Evolutionary conservation across 176 grass and related monocot genomes (phyloP).

Genomic region (Raddia guianensis): DNA sequence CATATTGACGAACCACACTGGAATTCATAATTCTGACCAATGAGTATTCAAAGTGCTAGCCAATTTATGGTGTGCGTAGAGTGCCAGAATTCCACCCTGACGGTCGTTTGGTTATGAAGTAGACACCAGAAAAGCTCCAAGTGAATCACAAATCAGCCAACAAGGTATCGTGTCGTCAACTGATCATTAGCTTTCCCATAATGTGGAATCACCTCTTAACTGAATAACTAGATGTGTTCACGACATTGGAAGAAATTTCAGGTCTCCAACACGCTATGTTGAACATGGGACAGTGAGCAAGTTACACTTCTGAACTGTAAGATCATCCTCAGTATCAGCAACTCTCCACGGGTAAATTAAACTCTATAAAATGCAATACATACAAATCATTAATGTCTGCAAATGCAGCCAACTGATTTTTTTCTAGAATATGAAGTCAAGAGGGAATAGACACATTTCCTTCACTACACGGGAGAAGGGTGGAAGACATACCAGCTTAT

Average conservation of each 20-base stretch:
- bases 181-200: background rate
- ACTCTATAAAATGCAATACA: slow-evolving; percentile 27
- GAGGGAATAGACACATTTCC: background rate
- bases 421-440: background rate
- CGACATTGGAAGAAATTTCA: slow-evolving; percentile 7
- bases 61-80: background rate
- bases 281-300: background rate
- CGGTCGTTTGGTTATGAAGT: background rate
- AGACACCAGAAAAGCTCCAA: background rate
- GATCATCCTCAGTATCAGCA: slow-evolving; percentile 21
- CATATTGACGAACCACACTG: background rate
- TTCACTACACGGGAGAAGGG: background rate
- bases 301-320: background rate
- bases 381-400: background rate
- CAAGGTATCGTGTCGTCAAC: background rate
- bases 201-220: background rate
- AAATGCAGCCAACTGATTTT: background rate
- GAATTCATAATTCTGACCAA: background rate
- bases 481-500: slow-evolving; percentile 43
- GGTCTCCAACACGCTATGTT: background rate
- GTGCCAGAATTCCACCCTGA: background rate
- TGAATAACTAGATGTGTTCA: background rate
- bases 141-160: background rate
- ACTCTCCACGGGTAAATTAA: slow-evolving; percentile 5
- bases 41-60: background rate